Conservation (phyloP, 2,329 filamentous ascomycete genomes). For the Colletotrichum magnum region DNA sequence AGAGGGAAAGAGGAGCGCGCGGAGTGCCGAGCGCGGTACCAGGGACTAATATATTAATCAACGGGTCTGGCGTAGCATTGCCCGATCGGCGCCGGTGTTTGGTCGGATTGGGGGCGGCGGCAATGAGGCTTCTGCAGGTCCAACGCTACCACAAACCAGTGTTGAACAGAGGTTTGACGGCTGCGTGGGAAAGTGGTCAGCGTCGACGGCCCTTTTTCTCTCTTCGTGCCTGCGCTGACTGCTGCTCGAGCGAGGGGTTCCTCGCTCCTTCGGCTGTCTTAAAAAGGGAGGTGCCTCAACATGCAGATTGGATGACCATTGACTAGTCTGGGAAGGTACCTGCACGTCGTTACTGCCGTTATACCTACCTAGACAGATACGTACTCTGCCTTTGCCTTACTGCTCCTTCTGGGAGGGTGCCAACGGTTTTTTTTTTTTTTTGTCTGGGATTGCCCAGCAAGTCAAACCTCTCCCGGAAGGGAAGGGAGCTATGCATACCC, state of each 20-base stretch:
- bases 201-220: neutral
- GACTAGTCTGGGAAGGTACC: neutral
- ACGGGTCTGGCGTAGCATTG: constrained; percentile 34
- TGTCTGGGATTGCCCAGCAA: constrained; percentile 36
- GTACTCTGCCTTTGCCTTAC: neutral
- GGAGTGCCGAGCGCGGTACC: constrained; percentile 23
- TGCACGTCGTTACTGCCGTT: no score
- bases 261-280: constrained; percentile 5
- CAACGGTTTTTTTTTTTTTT: constrained; percentile 10
- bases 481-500: constrained; percentile 7
- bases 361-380: no score
- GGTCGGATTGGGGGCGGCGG: constrained; percentile 25
- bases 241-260: constrained; percentile 15
- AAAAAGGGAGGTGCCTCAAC: constrained; percentile 19
- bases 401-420: constrained; percentile 24
- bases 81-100: constrained; percentile 30
- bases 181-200: neutral
- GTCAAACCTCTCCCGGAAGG: neutral
- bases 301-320: neutral
- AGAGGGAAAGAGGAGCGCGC: constrained; percentile 3
- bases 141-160: constrained; percentile 31
- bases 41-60: constrained; percentile 38
- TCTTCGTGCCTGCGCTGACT: constrained; percentile 4
- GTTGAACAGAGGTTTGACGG: constrained; percentile 28
- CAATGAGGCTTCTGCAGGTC: constrained; percentile 34